A percentile compares a stretch with the other conserved stretches of the same genome.
Evolutionary conservation across 2,329 filamentous ascomycete genomes (phyloP).

Genomic region (Beauveria rudraprayagi): DNA sequence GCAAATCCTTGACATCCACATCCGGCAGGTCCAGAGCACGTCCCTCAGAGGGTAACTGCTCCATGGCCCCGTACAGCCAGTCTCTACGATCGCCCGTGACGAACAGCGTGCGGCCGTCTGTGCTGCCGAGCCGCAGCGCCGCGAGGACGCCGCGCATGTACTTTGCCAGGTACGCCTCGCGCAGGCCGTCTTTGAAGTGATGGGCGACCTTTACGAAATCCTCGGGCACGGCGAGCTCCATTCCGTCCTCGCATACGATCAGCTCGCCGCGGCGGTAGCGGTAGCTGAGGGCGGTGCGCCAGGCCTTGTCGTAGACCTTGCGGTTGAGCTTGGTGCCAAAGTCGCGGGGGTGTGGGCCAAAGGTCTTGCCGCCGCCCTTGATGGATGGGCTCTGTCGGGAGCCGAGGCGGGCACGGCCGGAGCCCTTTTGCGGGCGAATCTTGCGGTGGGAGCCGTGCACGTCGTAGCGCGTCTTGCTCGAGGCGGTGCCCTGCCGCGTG

Average conservation of each 20-base stretch:
- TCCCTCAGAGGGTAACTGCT: slow-evolving; percentile 56
- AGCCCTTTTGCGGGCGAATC: slow-evolving; percentile 79
- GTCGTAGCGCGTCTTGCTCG: slow-evolving; percentile 71
- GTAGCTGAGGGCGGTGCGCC: slow-evolving; percentile 89
- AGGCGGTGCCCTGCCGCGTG: slow-evolving; percentile 80
- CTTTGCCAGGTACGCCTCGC: slow-evolving; percentile 49
- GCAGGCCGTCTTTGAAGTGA: slow-evolving; percentile 39
- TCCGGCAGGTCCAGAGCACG: slow-evolving; percentile 63
- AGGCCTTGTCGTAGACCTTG: slow-evolving; percentile 93
- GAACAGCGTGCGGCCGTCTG: slow-evolving; percentile 63
- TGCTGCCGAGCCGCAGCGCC: slow-evolving; percentile 60
- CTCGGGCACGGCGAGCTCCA: slow-evolving; percentile 54
- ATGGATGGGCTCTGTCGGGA: slow-evolving; percentile 74
- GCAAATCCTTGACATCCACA: slow-evolving; percentile 90
- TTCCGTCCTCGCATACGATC: slow-evolving; percentile 70
- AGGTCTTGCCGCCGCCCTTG: slow-evolving; percentile 76
- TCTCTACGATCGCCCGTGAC: slow-evolving; percentile 56
- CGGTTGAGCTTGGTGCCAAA: slow-evolving; percentile 75
- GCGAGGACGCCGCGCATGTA: slow-evolving; percentile 62
- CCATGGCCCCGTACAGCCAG: slow-evolving; percentile 59
- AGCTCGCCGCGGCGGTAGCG: slow-evolving; percentile 82
- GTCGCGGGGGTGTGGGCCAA: slow-evolving; percentile 87
- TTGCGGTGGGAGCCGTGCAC: slow-evolving; percentile 79
- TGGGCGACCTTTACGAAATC: slow-evolving; percentile 39
- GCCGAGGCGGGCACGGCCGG: slow-evolving; percentile 70